Conservation (phyloP, 441 rosid genomes). For the Hypseocharis bilobata region DNA sequence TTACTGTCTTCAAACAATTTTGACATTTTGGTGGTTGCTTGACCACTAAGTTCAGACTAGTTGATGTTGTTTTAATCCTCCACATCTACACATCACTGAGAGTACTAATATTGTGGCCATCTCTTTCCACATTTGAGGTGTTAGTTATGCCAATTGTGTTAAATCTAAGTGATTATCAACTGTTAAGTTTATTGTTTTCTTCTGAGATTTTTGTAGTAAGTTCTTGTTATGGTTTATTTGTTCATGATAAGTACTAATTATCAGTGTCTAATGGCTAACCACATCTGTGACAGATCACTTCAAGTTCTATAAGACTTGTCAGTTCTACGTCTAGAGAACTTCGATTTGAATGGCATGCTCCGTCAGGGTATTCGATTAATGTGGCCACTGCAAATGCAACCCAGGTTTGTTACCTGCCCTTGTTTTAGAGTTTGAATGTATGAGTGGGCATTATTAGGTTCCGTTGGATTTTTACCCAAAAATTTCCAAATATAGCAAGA, state of each 20-base stretch:
- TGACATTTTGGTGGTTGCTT: no score
- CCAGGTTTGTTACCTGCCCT: conserved; percentile 49
- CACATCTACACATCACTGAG: no score
- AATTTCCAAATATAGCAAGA: no score
- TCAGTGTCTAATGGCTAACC: conserved; percentile 17
- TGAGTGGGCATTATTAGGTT: not conserved
- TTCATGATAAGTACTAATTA: not conserved
- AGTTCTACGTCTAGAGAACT: conserved; percentile 69
- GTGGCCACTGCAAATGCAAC: conserved; percentile 97
- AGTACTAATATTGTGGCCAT: no score
- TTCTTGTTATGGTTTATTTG: not conserved
- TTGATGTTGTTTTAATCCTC: no score
- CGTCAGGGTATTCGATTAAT: conserved; percentile 74
- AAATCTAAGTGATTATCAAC: not conserved
- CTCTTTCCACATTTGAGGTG: no score
- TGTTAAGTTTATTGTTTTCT: not conserved
- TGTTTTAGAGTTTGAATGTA: conserved; percentile 3
- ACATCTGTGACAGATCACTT: conserved; percentile 55
- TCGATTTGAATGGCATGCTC: conserved; percentile 72
- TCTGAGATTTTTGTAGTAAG: not conserved
- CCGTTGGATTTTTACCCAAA: not conserved
- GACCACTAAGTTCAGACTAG: no score
- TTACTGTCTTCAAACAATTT: no score
- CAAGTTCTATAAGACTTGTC: conserved; percentile 80
- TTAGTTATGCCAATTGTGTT: no score